Conservation (phyloP, 306 rosid genomes). For the Rosa chinensis region DNA sequence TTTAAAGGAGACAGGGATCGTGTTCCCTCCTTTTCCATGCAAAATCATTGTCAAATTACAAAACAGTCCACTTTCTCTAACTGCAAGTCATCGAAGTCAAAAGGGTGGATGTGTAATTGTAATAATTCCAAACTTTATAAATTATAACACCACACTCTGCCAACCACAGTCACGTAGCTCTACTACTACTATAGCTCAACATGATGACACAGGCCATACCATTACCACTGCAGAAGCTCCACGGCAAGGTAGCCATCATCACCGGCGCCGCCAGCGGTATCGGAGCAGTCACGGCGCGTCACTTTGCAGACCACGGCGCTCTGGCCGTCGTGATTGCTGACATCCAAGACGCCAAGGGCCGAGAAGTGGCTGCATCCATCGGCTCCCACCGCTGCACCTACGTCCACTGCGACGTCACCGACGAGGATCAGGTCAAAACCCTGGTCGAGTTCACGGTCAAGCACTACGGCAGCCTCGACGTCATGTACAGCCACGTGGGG, state of each 20-base stretch:
- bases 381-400: constrained; percentile 1
- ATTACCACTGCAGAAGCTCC: not conserved
- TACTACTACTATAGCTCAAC: no score
- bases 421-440: constrained; percentile 1
- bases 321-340: constrained; percentile 27
- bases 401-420: constrained; percentile 24
- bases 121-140: no score
- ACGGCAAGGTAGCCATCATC: constrained; percentile 32
- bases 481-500: constrained; percentile 28
- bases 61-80: no score
- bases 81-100: no score
- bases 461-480: constrained; percentile 16
- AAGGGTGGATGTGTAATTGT: no score
- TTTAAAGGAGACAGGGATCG: no score
- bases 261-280: constrained; percentile 33
- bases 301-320: constrained; percentile 20
- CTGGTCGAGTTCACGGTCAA: constrained; percentile 7
- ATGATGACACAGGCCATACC: no score
- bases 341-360: constrained; percentile 20
- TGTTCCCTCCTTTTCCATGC: no score
- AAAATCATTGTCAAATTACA: no score
- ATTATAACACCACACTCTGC: no score
- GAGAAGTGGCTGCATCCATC: not conserved
- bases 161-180: no score
- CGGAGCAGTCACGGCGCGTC: constrained; percentile 17